Evolutionary conservation across 805 yeast species (phyloP).

Genomic region (Tanozyma kutaoensis): DNA sequence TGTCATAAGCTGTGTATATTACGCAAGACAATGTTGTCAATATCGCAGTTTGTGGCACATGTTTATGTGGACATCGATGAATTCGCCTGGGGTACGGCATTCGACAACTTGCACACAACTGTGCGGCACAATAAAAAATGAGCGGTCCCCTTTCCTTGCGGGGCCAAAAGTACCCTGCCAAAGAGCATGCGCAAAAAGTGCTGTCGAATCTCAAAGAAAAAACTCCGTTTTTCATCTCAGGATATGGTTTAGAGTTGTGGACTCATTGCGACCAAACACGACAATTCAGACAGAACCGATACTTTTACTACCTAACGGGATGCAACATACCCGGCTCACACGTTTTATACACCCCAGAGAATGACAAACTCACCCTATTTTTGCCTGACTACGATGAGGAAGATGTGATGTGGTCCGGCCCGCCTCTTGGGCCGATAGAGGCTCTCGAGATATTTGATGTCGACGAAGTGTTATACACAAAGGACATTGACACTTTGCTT

Average conservation of each 20-base stretch:
- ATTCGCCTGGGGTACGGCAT: no score
- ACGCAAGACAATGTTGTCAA: no score
- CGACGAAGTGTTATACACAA: slow-evolving; percentile 60
- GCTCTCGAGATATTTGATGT: slow-evolving; percentile 62
- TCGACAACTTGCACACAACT: no score
- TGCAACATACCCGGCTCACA: slow-evolving; percentile 69
- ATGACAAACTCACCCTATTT: slow-evolving; percentile 53
- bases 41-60: no score
- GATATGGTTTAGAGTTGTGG: neutral
- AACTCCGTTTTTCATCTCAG: slow-evolving; percentile 2
- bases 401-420: slow-evolving; percentile 93
- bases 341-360: slow-evolving; percentile 39
- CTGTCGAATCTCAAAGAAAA: slow-evolving; percentile 20
- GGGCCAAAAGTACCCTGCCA: slow-evolving; percentile 66
- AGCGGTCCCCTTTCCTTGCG: no score
- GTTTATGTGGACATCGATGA: no score
- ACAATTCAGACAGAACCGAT: slow-evolving; percentile 79
- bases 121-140: no score
- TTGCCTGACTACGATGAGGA: slow-evolving; percentile 78
- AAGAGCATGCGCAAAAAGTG: slow-evolving; percentile 52
- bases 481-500: slow-evolving; percentile 30
- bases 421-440: slow-evolving; percentile 57
- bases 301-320: slow-evolving; percentile 81
- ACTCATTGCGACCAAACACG: slow-evolving; percentile 47
- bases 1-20: no score